Base-by-base conservation (phyloP, 805 yeast genomes). In the Kodamaea restingae region DNA sequence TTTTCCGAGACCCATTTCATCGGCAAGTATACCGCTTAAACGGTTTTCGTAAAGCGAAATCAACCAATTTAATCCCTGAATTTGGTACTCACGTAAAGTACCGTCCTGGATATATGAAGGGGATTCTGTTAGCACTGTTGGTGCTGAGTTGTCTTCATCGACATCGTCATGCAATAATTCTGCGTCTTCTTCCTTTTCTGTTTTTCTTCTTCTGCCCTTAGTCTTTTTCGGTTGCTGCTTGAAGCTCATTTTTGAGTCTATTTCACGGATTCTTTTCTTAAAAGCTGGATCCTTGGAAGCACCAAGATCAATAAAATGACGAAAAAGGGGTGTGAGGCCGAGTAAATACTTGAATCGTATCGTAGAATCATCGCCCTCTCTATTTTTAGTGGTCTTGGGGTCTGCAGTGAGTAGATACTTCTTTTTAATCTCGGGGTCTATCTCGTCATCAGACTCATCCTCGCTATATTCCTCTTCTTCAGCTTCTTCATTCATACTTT, bases 1-100 rank as follows among this genome's bases (percentile, higher is more conserved):
- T 61, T 91, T 91, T 41, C 98, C 98, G 29, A 91, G 71, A 2
- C 98, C 98, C 98, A 93, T 91, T 60, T 91, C 98, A 63, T 91
- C 98, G 9, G 98, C 98, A 36, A 91, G 66, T 33, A 91, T 93
- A 15, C 98, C 98, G 7, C 95, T 84, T 32, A 91, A 72, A 50
- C 84, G 76, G 60, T 91, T 88, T 49, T 90, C 96, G 58, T 88
- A 86, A 25, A 91, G 63, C 1, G 95, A 80, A 14, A 91, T 82
- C 54, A 91, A 71, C 98, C 98, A 91, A 62, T 93, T 93, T 37
- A 91, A 73, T 36, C 98, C 98, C 56, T 88, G 96, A 21, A 91
- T 70, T 65, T 91, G 98, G 58, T 93, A 91, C 55, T 88, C 95
- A 51, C 98, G 75, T 51, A 93, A 67, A 39, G 58, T 71, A 7